phyloP scores from a whole-genome alignment of 352 stramenopile species.

The Phytophthora podocarpi region DNA sequence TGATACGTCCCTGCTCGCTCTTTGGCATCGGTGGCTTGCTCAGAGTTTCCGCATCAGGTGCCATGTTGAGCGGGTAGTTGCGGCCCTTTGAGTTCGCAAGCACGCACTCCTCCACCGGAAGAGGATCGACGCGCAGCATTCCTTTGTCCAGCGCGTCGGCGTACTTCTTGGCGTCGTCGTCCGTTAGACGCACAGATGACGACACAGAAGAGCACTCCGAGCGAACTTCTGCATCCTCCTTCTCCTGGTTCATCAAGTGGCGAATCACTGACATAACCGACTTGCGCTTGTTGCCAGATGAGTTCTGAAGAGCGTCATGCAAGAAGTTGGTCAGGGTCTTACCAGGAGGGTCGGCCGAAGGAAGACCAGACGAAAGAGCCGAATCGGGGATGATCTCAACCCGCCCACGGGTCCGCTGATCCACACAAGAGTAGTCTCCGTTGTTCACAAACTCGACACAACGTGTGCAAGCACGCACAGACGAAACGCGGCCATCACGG shows the following conservation, averaged over 20 bases:
- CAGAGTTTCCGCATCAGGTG: slow-evolving; percentile 12
- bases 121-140: slow-evolving; percentile 25
- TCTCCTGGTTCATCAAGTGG: slow-evolving; percentile 54
- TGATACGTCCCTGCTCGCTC: slow-evolving; percentile 45
- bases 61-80: slow-evolving; percentile 48
- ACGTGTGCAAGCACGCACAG: slow-evolving; percentile 47
- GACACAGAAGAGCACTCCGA: slow-evolving; percentile 24
- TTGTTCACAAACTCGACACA: slow-evolving; percentile 62
- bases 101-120: slow-evolving; percentile 43
- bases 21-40: slow-evolving; percentile 41
- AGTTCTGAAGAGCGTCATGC: slow-evolving; percentile 35
- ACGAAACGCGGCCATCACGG: slow-evolving; percentile 34
- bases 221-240: slow-evolving; percentile 19
- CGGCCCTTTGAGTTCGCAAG: slow-evolving; percentile 38
- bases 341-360: slow-evolving; percentile 20
- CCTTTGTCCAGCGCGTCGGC: slow-evolving; percentile 36
- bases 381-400: slow-evolving; percentile 30
- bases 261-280: slow-evolving; percentile 70
- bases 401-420: slow-evolving; percentile 32
- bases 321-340: slow-evolving; percentile 38
- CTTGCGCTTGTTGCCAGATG: slow-evolving; percentile 34
- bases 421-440: slow-evolving; percentile 53
- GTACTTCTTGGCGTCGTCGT: slow-evolving; percentile 37
- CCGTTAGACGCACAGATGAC: slow-evolving; percentile 26
- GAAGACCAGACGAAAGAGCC: not conserved